Base-by-base conservation (phyloP, 2,329 filamentous ascomycete species). In the Botrytis porri region DNA sequence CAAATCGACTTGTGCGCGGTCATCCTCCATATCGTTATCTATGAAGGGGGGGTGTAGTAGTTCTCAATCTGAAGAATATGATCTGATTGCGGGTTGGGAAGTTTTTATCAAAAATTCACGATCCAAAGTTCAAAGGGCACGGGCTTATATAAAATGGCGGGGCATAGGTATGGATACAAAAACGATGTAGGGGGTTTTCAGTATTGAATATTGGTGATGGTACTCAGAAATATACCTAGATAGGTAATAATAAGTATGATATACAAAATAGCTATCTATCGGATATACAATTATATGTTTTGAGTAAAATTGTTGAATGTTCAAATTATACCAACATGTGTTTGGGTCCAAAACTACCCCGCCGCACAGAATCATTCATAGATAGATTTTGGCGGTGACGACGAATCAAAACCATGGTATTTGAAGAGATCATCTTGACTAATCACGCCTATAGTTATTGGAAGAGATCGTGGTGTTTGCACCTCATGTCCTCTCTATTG, bases 1-100 rank as follows among this genome's bases (percentile, higher is more conserved):
- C 41, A 95, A 83, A 79, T 94, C 92, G 45, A 90, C 88, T 75
- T 89, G 85, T 45, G 87, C 89, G 77, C 93, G 85, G 80, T 95
- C 93, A 77, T 93, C 89, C 81, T 95, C 93, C 93, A 95, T 95
- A 60, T 61, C 43, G 10, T 29, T 22, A 9, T 25, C 1, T 25
- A 22, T 25, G 9, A 57, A 69, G 7, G n/a, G n/a, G 29, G 65
- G 29, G 20, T 32, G 20, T 20, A 12, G 29, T 29, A 57, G n/a
- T 57, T 57, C 22, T 69, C 12, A 18, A 29, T 57, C 0, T 57
- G 37, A 20, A 57, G 39, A 25, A 57, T 32, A 57, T 32, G 51
- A 41, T 20, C n/a, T 32, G 25, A n/a, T 57, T 16, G 48, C 22
- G n/a, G 35, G 41, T 18, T 22, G 22, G 35, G 16, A 67, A 32